A percentile compares a stretch with the other conserved stretches of the same genome.
phyloP scores from a whole-genome alignment of 2,329 filamentous ascomycete genomes.

The Dichotomopilus funicola region DNA sequence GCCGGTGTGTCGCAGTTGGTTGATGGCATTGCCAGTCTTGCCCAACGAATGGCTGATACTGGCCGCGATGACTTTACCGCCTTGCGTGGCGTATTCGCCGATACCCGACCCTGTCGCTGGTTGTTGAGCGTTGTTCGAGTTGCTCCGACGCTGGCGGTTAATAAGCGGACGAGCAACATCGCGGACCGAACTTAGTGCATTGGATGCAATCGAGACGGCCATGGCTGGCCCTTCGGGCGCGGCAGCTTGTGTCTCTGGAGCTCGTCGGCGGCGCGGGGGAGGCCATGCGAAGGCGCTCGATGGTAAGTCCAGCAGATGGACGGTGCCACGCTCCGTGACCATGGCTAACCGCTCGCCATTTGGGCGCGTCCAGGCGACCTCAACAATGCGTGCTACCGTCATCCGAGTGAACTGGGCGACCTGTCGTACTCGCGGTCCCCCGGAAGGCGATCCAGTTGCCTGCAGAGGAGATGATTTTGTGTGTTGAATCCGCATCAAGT shows the following conservation, averaged over 20 bases:
- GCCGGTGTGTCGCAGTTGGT: constrained; percentile 64
- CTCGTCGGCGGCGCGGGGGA: constrained; percentile 53
- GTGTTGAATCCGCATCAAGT: constrained; percentile 60
- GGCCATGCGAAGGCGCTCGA: constrained; percentile 81
- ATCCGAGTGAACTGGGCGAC: constrained; percentile 84
- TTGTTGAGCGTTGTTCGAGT: constrained; percentile 31
- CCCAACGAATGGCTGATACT: constrained; percentile 69
- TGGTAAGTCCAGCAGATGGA: constrained; percentile 86
- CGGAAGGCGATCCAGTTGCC: constrained; percentile 39
- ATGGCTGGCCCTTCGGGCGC: constrained; percentile 44
- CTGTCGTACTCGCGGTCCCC: constrained; percentile 64
- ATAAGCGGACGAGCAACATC: constrained; percentile 59
- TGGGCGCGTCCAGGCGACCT: constrained; percentile 80
- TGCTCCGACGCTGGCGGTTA: constrained; percentile 48
- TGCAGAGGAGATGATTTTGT: constrained; percentile 57
- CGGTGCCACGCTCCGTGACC: constrained; percentile 89
- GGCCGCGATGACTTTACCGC: constrained; percentile 64
- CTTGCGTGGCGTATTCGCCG: constrained; percentile 59
- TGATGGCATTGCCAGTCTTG: constrained; percentile 64
- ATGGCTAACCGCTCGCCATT: constrained; percentile 79
- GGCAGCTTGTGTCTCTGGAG: constrained; percentile 40
- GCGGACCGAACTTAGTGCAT: constrained; percentile 62
- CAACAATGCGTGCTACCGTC: constrained; percentile 84
- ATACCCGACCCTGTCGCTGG: constrained; percentile 40
- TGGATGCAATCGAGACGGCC: constrained; percentile 64